Percentiles rank a stretch among this genome's conserved stretches.
phyloP scores from a whole-genome alignment of 179 eudicot species.

The Beta lomatogona region DNA sequence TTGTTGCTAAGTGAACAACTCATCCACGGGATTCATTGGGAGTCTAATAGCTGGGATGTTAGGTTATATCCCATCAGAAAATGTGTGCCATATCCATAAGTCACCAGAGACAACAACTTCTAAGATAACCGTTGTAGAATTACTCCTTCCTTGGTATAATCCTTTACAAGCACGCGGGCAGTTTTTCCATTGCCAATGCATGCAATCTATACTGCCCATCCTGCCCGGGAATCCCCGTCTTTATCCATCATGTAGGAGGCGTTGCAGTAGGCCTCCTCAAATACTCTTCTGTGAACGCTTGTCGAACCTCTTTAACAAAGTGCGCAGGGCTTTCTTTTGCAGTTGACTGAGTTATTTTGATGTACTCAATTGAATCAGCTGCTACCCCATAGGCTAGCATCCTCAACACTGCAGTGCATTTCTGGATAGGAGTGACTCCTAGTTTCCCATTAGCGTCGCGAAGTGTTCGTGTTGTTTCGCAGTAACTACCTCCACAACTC shows the following conservation, averaged over 20 bases:
- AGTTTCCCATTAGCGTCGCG: neutral
- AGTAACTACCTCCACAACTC: neutral
- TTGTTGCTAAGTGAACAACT: neutral
- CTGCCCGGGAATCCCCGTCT: no score
- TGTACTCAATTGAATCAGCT: neutral
- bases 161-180: neutral
- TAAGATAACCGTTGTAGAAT: no score
- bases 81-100: no score
- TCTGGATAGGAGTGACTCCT: neutral
- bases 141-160: neutral
- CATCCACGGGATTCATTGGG: neutral
- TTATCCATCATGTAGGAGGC: no score
- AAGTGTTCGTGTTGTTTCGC: neutral
- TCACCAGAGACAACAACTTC: neutral
- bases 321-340: no score
- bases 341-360: no score
- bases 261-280: no score
- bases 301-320: no score
- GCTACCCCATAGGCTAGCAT: neutral
- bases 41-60: neutral
- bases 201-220: no score
- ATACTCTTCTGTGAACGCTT: no score
- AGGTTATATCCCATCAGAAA: neutral
- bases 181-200: neutral
- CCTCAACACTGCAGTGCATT: neutral